Evolutionary conservation across 1,284 basidiomycete genomes (phyloP), one percentile per base, ranked within the genome.

Genomic region (Heterobasidion irregulare): DNA sequence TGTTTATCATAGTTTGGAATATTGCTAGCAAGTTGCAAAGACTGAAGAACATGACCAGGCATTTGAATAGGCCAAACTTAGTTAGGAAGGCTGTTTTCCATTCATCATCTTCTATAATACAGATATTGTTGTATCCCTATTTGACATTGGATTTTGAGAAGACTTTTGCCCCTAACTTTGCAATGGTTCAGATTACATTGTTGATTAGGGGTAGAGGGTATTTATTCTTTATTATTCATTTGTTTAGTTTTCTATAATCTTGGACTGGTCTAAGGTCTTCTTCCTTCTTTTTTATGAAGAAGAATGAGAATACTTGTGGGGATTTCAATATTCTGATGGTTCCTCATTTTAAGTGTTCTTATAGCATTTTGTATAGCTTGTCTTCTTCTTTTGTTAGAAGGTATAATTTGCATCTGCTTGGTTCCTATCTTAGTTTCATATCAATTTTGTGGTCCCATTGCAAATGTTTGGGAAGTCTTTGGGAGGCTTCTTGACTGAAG

Each of bases 341-440:
- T 34, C 47, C 47, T 43, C 38, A 44, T 35, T 18, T n/a, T 73
- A 26, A 32, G 16, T 55, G 15, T 55, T 55, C 50, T 6, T 52
- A 10, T 18, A 52, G 33, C 13, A 52, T 36, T 16, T 12, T 41
- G 12, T 52, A 12, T 16, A 52, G 50, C 18, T 52, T 15, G 33
- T 41, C 15, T 41, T 52, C 33, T 41, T 52, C 36, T n/a, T 10
- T 50, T 34, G 48, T 8, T 8, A 35, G 19, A 33, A n/a, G 45
- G 16, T 26, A 26, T 15, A 35, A 7, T 34, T 26, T 50, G 33
- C 8, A 6, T 50, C 19, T 16, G 7, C 9, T 9, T 7, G 48
- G 48, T 15, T 6, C 19, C 12, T 32, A 43, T 9, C 38, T n/a
- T 8, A 19, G 45, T 47, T 15, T 47, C 13, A 47, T 8, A 7